Conservation (phyloP, 805 yeast genomes). For the Millerago galiae region DNA sequence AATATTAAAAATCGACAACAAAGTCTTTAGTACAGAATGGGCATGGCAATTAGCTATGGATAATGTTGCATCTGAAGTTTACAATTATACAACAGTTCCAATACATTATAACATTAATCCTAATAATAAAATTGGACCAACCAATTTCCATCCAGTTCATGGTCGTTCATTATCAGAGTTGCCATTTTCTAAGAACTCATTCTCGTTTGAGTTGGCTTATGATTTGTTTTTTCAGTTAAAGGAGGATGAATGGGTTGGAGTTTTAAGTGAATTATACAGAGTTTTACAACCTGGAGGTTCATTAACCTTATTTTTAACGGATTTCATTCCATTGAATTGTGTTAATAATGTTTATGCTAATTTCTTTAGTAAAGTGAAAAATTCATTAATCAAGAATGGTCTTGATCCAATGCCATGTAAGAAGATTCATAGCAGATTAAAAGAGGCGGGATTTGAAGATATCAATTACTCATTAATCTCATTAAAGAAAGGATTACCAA, state of each 20-base stretch:
- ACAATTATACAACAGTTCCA: constrained; percentile 15
- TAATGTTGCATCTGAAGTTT: constrained; percentile 16
- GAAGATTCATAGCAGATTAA: constrained; percentile 11
- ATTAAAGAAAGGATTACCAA: constrained; percentile 17
- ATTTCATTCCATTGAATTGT: constrained; percentile 18
- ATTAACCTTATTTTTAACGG: constrained; percentile 16
- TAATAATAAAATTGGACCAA: constrained; percentile 14
- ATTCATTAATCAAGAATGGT: constrained; percentile 9
- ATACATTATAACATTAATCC: constrained; percentile 10
- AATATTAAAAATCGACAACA: constrained; percentile 10
- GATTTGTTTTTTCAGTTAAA: constrained; percentile 16
- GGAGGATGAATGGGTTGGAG: constrained; percentile 19
- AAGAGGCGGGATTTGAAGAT: constrained; percentile 18
- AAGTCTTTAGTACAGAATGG: constrained; percentile 16
- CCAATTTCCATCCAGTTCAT: constrained; percentile 17
- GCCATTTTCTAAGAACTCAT: constrained; percentile 18
- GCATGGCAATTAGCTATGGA: constrained; percentile 23
- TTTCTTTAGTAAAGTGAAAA: constrained; percentile 12
- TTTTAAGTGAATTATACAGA: constrained; percentile 15
- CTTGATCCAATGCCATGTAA: constrained; percentile 24
- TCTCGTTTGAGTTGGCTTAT: constrained; percentile 15
- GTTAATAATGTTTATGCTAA: constrained; percentile 8
- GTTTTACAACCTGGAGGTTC: constrained; percentile 16
- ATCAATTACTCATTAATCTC: constrained; percentile 18
- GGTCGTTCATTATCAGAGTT: constrained; percentile 15